Percentiles rank a stretch among this genome's conserved stretches.
Conservation (phyloP, 495 filamentous ascomycete genomes). For the Lindgomyces ingoldianus region DNA sequence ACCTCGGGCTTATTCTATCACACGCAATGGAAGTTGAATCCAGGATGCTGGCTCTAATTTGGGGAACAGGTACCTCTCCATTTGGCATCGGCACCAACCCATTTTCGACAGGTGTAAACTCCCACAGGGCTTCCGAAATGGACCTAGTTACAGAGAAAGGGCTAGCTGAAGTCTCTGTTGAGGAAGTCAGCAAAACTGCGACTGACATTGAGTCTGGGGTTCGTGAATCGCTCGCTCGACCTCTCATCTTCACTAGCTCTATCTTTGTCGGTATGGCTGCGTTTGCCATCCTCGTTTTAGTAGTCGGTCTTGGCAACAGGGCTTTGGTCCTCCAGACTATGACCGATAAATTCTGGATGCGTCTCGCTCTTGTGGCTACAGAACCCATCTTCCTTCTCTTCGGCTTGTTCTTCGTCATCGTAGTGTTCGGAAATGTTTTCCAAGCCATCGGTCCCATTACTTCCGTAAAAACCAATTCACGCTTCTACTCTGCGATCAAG, state of each 20-base stretch:
- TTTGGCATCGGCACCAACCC: conserved; percentile 13
- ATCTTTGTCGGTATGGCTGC: conserved; percentile 28
- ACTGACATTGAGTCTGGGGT: conserved; percentile 4
- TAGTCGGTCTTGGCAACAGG: conserved; percentile 19
- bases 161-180: conserved; percentile 6
- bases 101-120: conserved; percentile 11
- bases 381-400: conserved; percentile 27
- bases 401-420: conserved; percentile 33
- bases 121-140: background rate
- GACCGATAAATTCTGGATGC: conserved; percentile 13
- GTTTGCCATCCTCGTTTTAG: conserved; percentile 23
- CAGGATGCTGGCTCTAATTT: conserved; percentile 5
- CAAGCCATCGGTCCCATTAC: conserved; percentile 73
- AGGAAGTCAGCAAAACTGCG: conserved; percentile 10
- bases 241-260: conserved; percentile 23
- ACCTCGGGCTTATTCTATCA: conserved; percentile 9
- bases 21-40: conserved; percentile 17
- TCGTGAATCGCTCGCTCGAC: conserved; percentile 25
- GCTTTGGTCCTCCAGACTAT: conserved; percentile 19
- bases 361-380: conserved; percentile 23
- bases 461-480: conserved; percentile 72
- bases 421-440: conserved; percentile 70
- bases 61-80: background rate
- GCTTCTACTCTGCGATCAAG: conserved; percentile 70
- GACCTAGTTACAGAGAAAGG: conserved; percentile 4